These are phyloP conservation scores for Adansonia grandidieri DNA, from an alignment of 441 rosid species.

Conservation along the genomic window DNA sequence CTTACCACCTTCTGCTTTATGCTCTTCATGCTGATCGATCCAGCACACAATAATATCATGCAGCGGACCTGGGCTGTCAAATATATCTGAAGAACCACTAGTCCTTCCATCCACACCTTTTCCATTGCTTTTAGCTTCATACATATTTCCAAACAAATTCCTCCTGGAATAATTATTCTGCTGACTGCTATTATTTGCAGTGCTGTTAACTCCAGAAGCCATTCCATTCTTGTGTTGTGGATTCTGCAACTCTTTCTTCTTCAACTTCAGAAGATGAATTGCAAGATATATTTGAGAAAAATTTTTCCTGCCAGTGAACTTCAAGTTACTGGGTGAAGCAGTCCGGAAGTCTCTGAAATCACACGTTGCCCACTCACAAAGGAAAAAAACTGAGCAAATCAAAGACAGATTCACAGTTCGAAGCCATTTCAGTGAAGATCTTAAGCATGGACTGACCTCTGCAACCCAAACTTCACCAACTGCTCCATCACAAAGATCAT, in stretches of 20 bases:
- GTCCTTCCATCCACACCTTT: conserved; percentile 33
- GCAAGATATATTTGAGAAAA: conserved; percentile 83
- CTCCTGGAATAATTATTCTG: conserved; percentile 40
- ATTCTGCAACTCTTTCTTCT: conserved; percentile 63
- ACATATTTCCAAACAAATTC: conserved; percentile 39
- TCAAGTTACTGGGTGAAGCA: conserved; percentile 60
- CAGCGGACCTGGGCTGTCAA: conserved; percentile 91
- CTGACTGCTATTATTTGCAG: conserved; percentile 41
- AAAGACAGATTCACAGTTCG: conserved; percentile 69
- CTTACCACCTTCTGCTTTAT: conserved; percentile 75
- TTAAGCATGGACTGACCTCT: conserved; percentile 85
- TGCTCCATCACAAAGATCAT: conserved; percentile 74
- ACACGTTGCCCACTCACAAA: conserved; percentile 99
- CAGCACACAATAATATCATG: conserved; percentile 97
- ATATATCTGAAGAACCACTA: conserved; percentile 49
- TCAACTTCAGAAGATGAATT: conserved; percentile 75
- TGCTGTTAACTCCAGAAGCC: conserved; percentile 41
- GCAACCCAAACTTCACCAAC: conserved; percentile 85
- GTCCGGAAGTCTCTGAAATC: conserved; percentile 88
- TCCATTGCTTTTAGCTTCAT: conserved; percentile 38
- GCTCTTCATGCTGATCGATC: conserved; percentile 97
- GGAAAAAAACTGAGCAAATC: conserved; percentile 80
- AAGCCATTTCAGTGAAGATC: conserved; percentile 88
- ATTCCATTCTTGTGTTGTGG: conserved; percentile 46
- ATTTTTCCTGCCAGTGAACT: conserved; percentile 87